These are phyloP conservation scores for Debaryomyces maramus DNA, from an alignment of 805 yeast genomes.

Conservation along the genomic window DNA sequence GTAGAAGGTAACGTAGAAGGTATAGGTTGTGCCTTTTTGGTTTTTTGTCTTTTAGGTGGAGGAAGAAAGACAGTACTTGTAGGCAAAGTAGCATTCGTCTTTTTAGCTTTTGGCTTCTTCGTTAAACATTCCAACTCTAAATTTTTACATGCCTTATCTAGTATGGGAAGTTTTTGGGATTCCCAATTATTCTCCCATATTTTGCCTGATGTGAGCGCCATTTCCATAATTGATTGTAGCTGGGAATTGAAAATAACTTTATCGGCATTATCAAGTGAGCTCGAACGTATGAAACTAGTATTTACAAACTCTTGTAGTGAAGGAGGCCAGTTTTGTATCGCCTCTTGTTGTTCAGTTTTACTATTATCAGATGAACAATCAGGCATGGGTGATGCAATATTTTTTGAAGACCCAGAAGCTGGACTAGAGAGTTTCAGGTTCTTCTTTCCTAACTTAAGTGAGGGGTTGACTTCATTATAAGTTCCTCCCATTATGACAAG, in stretches of 20 bases:
- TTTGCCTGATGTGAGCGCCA: constrained; percentile 45
- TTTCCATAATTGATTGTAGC: constrained; percentile 48
- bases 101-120: background rate
- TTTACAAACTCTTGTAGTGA: constrained; percentile 52
- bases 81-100: background rate
- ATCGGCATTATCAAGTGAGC: constrained; percentile 30
- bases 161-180: constrained; percentile 48
- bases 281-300: constrained; percentile 43
- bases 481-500: constrained; percentile 7
- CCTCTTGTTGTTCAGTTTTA: background rate
- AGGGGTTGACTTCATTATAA: constrained; percentile 11
- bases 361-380: background rate
- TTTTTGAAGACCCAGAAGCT: background rate
- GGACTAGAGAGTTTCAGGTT: background rate
- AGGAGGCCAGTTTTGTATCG: constrained; percentile 49
- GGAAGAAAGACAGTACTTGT: background rate
- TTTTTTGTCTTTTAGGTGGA: background rate
- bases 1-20: background rate
- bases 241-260: constrained; percentile 48
- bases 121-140: constrained; percentile 13
- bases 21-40: background rate
- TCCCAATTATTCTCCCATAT: constrained; percentile 57
- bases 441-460: constrained; percentile 8
- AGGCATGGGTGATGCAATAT: background rate
- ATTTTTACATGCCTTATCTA: constrained; percentile 19